Percentiles rank a stretch among this genome's conserved stretches.
These are phyloP conservation scores for Penicillium sumatraense DNA, from an alignment of 2,329 filamentous ascomycete genomes.

Conservation along the genomic window DNA sequence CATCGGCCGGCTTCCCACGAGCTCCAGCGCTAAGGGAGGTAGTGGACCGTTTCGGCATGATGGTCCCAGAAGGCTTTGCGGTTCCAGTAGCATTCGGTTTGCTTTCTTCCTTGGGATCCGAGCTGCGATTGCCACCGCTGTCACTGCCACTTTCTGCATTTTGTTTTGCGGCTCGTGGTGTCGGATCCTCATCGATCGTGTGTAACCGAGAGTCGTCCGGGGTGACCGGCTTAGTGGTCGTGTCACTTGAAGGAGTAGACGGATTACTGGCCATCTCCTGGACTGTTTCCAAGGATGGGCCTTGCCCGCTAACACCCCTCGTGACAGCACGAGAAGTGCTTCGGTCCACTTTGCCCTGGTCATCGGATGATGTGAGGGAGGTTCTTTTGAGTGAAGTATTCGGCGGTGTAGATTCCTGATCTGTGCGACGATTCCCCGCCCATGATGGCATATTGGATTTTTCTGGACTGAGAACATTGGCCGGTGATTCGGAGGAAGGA, in stretches of 20 bases:
- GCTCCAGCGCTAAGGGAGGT: constrained; percentile 63
- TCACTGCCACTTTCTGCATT: constrained; percentile 65
- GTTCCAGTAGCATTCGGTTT: constrained; percentile 42
- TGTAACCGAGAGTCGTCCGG: constrained; percentile 41
- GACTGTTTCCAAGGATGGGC: constrained; percentile 79
- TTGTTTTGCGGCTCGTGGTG: constrained; percentile 48
- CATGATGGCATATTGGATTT: constrained; percentile 58
- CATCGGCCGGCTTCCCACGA: constrained; percentile 73
- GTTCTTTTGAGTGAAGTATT: constrained; percentile 45
- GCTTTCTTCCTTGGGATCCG: constrained; percentile 41
- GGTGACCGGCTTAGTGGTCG: constrained; percentile 45
- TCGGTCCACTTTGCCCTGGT: constrained; percentile 42
- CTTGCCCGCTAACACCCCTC: constrained; percentile 63
- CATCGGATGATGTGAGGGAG: constrained; percentile 28
- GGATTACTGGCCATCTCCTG: constrained; percentile 80
- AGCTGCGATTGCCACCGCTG: constrained; percentile 50
- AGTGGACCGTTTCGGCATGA: constrained; percentile 69
- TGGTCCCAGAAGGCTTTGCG: constrained; percentile 53
- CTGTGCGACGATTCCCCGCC: constrained; percentile 35
- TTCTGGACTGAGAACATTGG: constrained; percentile 67
- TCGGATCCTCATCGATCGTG: constrained; percentile 44
- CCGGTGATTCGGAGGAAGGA: constrained; percentile 60
- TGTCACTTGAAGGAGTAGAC: constrained; percentile 63
- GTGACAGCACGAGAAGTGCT: constrained; percentile 56
- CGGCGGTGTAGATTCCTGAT: constrained; percentile 36